Evolutionary conservation across 495 filamentous ascomycete species (phyloP), one percentile per base, ranked within the genome.

Genomic region (Articulospora tetracladia): DNA sequence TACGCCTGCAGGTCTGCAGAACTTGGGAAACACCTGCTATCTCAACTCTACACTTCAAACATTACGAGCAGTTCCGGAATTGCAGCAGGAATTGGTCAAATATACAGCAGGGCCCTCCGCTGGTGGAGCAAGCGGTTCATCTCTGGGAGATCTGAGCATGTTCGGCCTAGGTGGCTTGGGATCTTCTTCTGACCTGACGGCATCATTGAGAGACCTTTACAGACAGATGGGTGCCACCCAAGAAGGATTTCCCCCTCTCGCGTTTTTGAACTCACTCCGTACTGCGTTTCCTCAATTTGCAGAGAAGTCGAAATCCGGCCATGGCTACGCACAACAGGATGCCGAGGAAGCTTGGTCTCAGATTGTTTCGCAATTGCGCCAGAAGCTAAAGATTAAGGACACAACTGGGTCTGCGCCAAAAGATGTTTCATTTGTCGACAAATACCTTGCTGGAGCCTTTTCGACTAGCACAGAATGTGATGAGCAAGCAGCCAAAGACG

Each of bases 321-420:
- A 86, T 48, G 92, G 91, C 2, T 98, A 85, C 69, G 91, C 93
- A 8, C 94, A 98, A 69, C 94, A 98, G 74, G 94, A 98, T 77
- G 94, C 94, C 1, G 94, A 98, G 69, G 94, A 98, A 71, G 96
- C 92, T 19, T 98, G 93, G 90, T 95, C 95, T 22, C 93, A 98
- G 69, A 97, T 98, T 53, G 71, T 98, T 6, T 83, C 85, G n/a
- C 89, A 93, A 69, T 76, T 98, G 48, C 86, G 88, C 30, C 81
- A 88, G 62, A 95, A 90, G 70, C 74, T 97, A 56, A 88, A 86
- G 69, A 74, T 89, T 56, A 83, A 82, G 58, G 81, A 82, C 2
- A 56, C 70, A 12, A 44, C 15, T 57, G 58, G 25, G 1, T 79
- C 76, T 2, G 76, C 75, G 11, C 69, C 74, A 1, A 68, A 65